Evolutionary conservation across 1,284 basidiomycete genomes (phyloP).

Genomic region (Meira nashicola): DNA sequence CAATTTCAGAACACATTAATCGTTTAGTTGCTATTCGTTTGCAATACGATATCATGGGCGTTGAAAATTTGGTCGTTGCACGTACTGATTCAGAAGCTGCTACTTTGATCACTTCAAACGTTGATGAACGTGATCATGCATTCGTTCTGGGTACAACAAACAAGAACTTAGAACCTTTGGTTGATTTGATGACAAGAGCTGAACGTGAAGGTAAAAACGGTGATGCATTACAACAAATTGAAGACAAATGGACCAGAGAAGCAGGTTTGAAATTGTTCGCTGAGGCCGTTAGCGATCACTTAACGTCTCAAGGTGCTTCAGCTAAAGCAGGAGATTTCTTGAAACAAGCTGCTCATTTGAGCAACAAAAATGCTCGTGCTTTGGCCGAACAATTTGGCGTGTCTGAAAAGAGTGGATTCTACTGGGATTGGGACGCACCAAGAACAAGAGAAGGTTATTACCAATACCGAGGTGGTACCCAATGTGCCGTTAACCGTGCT

Average conservation of each 20-base stretch:
- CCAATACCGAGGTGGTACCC: constrained; percentile 92
- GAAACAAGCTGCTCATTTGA: constrained; percentile 63
- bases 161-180: constrained; percentile 65
- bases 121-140: constrained; percentile 90
- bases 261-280: constrained; percentile 78
- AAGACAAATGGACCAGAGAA: constrained; percentile 75
- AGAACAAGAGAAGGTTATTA: constrained; percentile 93
- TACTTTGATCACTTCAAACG: constrained; percentile 91
- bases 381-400: constrained; percentile 78
- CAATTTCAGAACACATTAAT: constrained; percentile 72
- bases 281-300: constrained; percentile 67
- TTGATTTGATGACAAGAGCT: constrained; percentile 75
- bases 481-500: constrained; percentile 86
- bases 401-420: constrained; percentile 55
- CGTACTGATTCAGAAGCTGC: constrained; percentile 82
- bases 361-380: constrained; percentile 66
- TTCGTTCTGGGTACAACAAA: constrained; percentile 94
- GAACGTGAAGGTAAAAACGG: constrained; percentile 75
- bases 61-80: constrained; percentile 69
- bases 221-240: constrained; percentile 73
- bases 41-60: constrained; percentile 75
- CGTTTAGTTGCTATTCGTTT: constrained; percentile 70
- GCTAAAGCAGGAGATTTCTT: constrained; percentile 61
- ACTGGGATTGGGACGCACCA: constrained; percentile 91
- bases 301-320: constrained; percentile 61